Evolutionary conservation across 495 filamentous ascomycete genomes (phyloP).

Genomic region (Aspergillus sclerotiicarbonarius): DNA sequence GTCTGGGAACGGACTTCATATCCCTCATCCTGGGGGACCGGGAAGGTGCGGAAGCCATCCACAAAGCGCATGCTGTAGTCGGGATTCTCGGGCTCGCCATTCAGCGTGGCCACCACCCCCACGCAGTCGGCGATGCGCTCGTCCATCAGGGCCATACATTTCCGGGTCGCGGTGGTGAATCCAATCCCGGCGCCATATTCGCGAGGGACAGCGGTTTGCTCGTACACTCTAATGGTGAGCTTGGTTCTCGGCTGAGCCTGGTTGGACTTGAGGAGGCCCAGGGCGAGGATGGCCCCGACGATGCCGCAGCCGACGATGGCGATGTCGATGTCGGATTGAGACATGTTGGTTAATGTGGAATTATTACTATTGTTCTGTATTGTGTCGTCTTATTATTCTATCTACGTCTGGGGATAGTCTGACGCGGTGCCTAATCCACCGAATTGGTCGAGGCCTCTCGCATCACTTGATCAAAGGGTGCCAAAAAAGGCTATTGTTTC

Average conservation of each 20-base stretch:
- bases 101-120: conserved; percentile 18
- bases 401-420: too few relatives aligned
- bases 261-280: conserved; percentile 33
- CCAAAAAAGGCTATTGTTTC: too few relatives aligned
- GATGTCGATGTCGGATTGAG: conserved; percentile 20
- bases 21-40: conserved; percentile 4
- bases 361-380: background rate
- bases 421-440: too few relatives aligned
- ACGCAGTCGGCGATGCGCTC: conserved; percentile 17
- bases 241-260: background rate
- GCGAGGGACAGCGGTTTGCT: conserved; percentile 32
- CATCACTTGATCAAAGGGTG: too few relatives aligned
- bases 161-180: conserved; percentile 36
- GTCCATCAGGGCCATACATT: conserved; percentile 29
- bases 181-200: conserved; percentile 47
- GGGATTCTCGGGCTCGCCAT: conserved; percentile 16
- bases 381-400: too few relatives aligned
- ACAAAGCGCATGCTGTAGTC: conserved; percentile 32
- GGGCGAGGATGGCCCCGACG: conserved; percentile 36
- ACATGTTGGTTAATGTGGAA: background rate
- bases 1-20: conserved; percentile 4
- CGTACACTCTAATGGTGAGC: conserved; percentile 41
- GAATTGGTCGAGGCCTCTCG: too few relatives aligned
- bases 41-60: conserved; percentile 32
- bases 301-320: conserved; percentile 48